Evolutionary conservation across 305 asterid species (phyloP).

Genomic region (Fraxinus platypoda): DNA sequence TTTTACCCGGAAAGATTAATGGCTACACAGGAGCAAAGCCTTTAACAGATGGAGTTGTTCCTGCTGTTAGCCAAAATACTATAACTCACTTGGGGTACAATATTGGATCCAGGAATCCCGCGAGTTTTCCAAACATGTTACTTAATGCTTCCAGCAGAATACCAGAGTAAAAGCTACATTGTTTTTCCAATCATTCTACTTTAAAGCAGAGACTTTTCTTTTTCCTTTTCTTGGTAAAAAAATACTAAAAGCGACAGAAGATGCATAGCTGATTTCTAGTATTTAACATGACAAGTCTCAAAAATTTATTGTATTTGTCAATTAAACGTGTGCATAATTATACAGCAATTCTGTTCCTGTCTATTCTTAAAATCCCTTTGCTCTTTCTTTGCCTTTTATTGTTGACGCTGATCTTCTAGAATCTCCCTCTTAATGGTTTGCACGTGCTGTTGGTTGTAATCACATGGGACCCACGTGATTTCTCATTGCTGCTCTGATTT

Average conservation of each 20-base stretch:
- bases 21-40: conserved; percentile 22
- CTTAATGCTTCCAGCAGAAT: not conserved
- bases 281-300: not conserved
- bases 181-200: not conserved
- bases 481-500: not conserved
- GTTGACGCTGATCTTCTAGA: not conserved
- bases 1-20: conserved; percentile 23
- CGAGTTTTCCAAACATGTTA: conserved; percentile 1
- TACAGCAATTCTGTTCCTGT: not conserved
- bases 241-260: not conserved
- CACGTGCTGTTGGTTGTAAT: not conserved
- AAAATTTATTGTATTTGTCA: not conserved
- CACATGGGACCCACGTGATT: not conserved
- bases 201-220: not conserved
- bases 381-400: not conserved
- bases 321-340: not conserved
- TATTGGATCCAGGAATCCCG: conserved; percentile 18
- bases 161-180: not conserved
- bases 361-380: not conserved
- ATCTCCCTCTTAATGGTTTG: not conserved
- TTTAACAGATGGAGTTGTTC: conserved; percentile 1
- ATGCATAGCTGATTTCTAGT: not conserved
- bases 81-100: conserved; percentile 16
- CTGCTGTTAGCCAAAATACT: not conserved
- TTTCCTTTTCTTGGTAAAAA: not conserved